phyloP scores from a whole-genome alignment of 2,329 filamentous ascomycete genomes.

The Aspergillus uvarum region DNA sequence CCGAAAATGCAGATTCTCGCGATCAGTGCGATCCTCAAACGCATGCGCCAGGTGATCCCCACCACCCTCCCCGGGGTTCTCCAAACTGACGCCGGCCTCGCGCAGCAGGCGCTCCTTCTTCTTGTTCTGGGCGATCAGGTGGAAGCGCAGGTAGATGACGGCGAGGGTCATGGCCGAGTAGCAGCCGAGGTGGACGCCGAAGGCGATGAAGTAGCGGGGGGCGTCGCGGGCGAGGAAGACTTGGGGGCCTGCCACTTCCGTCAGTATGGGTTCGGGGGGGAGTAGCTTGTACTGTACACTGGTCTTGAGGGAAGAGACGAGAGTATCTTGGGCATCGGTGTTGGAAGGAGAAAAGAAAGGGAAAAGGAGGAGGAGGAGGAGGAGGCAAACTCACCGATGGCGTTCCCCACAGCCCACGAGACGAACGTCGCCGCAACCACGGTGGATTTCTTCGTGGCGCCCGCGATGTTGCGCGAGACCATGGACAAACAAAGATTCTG shows the following conservation, averaged over 20 bases:
- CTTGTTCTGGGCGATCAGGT: conserved; percentile 59
- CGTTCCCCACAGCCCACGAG: conserved; percentile 67
- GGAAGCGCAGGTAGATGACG: conserved; percentile 59
- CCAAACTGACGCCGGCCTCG: conserved; percentile 43
- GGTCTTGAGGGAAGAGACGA: too few species aligned
- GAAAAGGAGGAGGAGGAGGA: neutral
- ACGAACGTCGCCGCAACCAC: conserved; percentile 70
- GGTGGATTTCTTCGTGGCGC: conserved; percentile 71
- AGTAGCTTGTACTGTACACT: too few species aligned
- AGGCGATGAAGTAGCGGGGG: conserved; percentile 68
- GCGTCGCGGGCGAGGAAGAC: conserved; percentile 62
- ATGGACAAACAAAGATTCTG: conserved; percentile 67
- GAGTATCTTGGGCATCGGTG: too few species aligned
- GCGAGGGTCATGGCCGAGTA: conserved; percentile 61
- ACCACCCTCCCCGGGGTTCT: conserved; percentile 29
- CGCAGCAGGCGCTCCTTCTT: conserved; percentile 53
- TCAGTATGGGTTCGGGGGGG: too few species aligned
- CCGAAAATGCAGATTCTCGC: conserved; percentile 60
- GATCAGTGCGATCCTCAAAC: conserved; percentile 64
- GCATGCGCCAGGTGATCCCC: conserved; percentile 47
- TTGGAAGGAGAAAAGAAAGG: too few species aligned
- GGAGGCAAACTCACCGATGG: conserved; percentile 52
- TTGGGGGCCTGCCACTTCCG: conserved; percentile 52
- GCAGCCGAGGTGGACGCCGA: conserved; percentile 68
- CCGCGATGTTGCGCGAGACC: conserved; percentile 68